A percentile compares a stretch with the other conserved stretches of the same genome.
Conservation (phyloP, 768 basidiomycete genomes). For the Naganishia vaughanmartiniae region DNA sequence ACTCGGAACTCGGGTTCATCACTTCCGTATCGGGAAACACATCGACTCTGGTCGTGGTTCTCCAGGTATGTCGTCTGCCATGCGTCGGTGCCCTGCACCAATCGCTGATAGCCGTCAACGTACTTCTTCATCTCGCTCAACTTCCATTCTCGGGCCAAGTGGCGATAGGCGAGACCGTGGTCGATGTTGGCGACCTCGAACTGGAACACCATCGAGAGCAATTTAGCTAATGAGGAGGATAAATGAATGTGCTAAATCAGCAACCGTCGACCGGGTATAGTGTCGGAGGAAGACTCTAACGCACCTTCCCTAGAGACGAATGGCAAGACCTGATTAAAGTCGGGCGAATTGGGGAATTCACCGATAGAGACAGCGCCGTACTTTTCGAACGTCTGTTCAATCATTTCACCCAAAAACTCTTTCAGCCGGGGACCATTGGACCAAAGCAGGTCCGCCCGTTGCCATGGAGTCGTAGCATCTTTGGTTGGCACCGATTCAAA, state of each 20-base stretch:
- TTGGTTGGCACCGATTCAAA: constrained; percentile 67
- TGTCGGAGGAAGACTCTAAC: neutral
- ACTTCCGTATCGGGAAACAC: constrained; percentile 67
- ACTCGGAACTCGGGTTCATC: constrained; percentile 63
- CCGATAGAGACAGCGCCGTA: constrained; percentile 36
- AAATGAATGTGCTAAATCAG: neutral
- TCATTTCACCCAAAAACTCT: constrained; percentile 68
- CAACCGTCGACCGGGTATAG: neutral
- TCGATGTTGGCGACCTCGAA: constrained; percentile 53
- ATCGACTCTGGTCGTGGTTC: constrained; percentile 48
- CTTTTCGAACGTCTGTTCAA: constrained; percentile 59
- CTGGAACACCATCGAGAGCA: constrained; percentile 50
- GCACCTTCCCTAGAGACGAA: constrained; percentile 31
- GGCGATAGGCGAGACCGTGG: constrained; percentile 53
- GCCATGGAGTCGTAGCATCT: constrained; percentile 58
- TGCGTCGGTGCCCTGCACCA: constrained; percentile 61
- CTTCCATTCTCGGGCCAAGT: constrained; percentile 56
- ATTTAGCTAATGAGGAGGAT: constrained; percentile 46
- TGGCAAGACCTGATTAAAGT: constrained; percentile 21
- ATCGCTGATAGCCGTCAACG: constrained; percentile 60
- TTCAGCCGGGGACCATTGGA: constrained; percentile 62
- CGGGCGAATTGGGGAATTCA: constrained; percentile 27
- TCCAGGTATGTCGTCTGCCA: constrained; percentile 60
- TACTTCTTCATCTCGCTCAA: constrained; percentile 59
- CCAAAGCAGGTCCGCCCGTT: constrained; percentile 46